A percentile compares a stretch with the other conserved stretches of the same genome.
Evolutionary conservation across 495 filamentous ascomycete genomes (phyloP).

Genomic region (Pseudoneurospora amorphoporcata): DNA sequence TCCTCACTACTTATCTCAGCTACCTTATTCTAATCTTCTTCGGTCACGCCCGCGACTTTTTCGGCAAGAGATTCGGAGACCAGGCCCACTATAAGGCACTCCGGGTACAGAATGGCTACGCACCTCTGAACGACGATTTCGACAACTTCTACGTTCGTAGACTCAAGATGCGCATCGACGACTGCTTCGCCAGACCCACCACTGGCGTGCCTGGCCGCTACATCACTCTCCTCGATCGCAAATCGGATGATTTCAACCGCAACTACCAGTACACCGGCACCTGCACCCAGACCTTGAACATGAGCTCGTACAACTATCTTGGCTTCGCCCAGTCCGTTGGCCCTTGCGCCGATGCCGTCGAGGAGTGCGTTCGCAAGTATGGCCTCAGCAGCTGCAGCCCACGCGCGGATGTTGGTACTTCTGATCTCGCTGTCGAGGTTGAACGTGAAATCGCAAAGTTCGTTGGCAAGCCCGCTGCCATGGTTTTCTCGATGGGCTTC

Average conservation of each 20-base stretch:
- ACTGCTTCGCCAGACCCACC: slow-evolving; percentile 85
- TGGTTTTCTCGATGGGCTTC: slow-evolving; percentile 99
- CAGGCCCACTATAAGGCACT: slow-evolving; percentile 72
- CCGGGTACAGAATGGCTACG: slow-evolving; percentile 77
- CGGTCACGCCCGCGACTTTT: slow-evolving; percentile 93
- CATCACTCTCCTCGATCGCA: slow-evolving; percentile 84
- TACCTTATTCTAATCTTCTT: slow-evolving; percentile 94
- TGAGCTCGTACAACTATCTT: slow-evolving; percentile 99
- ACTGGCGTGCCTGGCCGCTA: slow-evolving; percentile 90
- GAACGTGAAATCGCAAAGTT: slow-evolving; percentile 84
- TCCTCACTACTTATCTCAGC: slow-evolving; percentile 93
- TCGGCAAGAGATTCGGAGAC: slow-evolving; percentile 87
- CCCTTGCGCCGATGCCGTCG: slow-evolving; percentile 88
- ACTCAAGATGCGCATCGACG: slow-evolving; percentile 87
- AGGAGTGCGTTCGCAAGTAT: slow-evolving; percentile 73
- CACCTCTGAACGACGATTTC: slow-evolving; percentile 95
- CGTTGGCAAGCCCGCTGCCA: slow-evolving; percentile 84
- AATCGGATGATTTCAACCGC: slow-evolving; percentile 78
- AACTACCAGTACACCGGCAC: slow-evolving; percentile 81
- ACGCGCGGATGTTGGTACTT: slow-evolving; percentile 73
- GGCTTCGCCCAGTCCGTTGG: slow-evolving; percentile 97
- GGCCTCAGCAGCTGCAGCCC: slow-evolving; percentile 73
- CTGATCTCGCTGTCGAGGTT: slow-evolving; percentile 78
- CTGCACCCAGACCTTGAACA: slow-evolving; percentile 88
- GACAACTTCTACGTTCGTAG: slow-evolving; percentile 96